These are phyloP conservation scores for Fusarium torreyae DNA, from an alignment of 2,329 filamentous ascomycete genomes.

Conservation along the genomic window DNA sequence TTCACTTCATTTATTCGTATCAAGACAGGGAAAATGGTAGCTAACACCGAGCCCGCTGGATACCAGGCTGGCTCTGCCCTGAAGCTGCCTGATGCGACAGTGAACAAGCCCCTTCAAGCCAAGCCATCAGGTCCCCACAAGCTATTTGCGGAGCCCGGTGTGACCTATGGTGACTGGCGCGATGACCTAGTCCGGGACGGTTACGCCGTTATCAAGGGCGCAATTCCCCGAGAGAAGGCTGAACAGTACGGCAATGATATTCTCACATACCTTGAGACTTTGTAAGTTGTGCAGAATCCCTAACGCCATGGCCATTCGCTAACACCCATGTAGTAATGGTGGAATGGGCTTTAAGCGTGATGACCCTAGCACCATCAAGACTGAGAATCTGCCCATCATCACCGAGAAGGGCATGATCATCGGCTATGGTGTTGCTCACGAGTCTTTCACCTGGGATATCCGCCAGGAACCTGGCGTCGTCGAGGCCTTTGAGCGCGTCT, in stretches of 20 bases:
- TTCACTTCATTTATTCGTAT: fast-evolving
- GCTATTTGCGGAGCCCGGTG: background rate
- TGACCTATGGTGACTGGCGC: conserved; percentile 14
- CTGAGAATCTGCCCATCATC: background rate
- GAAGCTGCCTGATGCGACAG: background rate
- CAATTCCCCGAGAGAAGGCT: background rate
- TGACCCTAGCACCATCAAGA: conserved; percentile 5
- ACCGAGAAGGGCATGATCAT: conserved; percentile 27
- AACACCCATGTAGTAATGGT: background rate
- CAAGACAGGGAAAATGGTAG: background rate
- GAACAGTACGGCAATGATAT: conserved; percentile 9
- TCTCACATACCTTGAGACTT: conserved; percentile 10
- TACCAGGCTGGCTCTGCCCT: background rate
- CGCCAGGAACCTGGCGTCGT: conserved; percentile 16
- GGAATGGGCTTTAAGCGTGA: conserved; percentile 24
- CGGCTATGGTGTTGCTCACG: conserved; percentile 19
- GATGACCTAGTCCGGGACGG: conserved; percentile 20
- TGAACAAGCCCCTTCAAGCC: conserved; percentile 13
- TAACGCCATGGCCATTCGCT: fast-evolving
- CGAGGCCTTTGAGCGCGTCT: conserved; percentile 18
- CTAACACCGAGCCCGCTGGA: conserved; percentile 7
- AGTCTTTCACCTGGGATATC: conserved; percentile 17
- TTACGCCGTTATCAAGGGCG: conserved; percentile 12
- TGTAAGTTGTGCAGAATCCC: background rate
- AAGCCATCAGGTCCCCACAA: conserved; percentile 22